A percentile compares a stretch with the other conserved stretches of the same genome.
Conservation (phyloP, 2,329 filamentous ascomycete species). For the Sporothrix pallida region DNA sequence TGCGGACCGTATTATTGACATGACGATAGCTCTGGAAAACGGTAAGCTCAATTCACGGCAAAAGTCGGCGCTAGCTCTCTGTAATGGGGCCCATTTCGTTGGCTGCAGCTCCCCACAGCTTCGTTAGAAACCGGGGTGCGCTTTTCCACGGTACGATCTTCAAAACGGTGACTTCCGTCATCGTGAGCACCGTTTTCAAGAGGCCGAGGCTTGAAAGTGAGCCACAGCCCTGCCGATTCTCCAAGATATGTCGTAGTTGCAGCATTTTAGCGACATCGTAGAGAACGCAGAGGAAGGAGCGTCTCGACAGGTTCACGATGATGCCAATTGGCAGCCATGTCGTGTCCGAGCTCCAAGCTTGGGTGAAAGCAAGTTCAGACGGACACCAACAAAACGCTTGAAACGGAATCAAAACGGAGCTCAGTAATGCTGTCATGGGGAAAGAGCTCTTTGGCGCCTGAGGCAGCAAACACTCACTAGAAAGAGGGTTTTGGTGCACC, state of each 20-base stretch:
- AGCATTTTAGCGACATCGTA: background rate
- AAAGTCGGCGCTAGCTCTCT: constrained; percentile 33
- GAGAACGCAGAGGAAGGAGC: background rate
- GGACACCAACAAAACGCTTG: background rate
- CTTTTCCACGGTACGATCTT: background rate
- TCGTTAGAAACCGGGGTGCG: constrained; percentile 25
- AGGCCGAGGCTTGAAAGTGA: background rate
- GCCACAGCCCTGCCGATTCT: too few relatives aligned
- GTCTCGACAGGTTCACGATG: too few relatives aligned
- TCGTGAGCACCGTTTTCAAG: constrained; percentile 11
- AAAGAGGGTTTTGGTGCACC: constrained; percentile 3
- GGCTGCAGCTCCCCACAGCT: constrained; percentile 27
- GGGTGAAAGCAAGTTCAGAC: background rate
- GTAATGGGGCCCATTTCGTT: constrained; percentile 25
- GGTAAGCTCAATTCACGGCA: constrained; percentile 20
- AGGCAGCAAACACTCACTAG: constrained; percentile 5
- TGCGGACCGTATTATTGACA: background rate
- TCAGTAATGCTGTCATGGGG: background rate
- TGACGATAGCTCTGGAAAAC: constrained; percentile 8
- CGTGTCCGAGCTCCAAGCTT: too few relatives aligned
- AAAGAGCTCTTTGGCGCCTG: constrained; percentile 8
- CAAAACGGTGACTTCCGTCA: background rate
- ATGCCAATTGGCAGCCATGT: background rate
- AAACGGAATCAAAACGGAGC: constrained; percentile 3
- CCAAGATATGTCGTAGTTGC: background rate